Evolutionary conservation across 2,329 filamentous ascomycete species (phyloP).

Genomic region (Seiridium unicorne): DNA sequence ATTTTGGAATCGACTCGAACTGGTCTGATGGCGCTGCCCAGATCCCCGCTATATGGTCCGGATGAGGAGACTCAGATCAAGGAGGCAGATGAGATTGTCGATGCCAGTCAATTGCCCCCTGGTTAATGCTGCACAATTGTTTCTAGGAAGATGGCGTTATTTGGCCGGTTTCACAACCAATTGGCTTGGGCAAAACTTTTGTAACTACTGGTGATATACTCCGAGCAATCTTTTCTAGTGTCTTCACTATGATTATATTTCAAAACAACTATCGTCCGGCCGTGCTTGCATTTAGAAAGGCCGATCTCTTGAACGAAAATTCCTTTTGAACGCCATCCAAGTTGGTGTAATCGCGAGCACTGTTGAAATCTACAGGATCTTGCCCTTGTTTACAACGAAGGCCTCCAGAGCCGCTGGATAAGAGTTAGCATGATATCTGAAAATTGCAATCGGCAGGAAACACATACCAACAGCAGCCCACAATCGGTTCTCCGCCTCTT

Average conservation of each 20-base stretch:
- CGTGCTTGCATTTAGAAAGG: neutral
- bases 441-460: neutral
- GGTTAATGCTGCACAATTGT: constrained; percentile 53
- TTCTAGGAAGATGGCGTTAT: neutral
- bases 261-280: neutral
- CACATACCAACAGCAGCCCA: constrained; percentile 80
- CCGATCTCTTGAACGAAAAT: neutral
- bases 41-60: constrained; percentile 79
- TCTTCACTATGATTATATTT: neutral
- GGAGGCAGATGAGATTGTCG: constrained; percentile 92
- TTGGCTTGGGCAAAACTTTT: constrained; percentile 13
- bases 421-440: constrained; percentile 9
- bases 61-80: constrained; percentile 67
- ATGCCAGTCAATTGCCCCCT: constrained; percentile 89
- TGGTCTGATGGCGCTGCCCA: constrained; percentile 93
- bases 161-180: constrained; percentile 13
- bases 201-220: neutral
- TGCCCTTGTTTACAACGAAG: constrained; percentile 93
- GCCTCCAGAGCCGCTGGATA: constrained; percentile 71
- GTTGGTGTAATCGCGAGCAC: neutral
- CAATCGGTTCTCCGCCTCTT: constrained; percentile 89
- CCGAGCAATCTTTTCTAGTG: neutral
- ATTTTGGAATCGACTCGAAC: constrained; percentile 95
- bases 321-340: neutral
- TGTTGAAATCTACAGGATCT: constrained; percentile 48